Evolutionary conservation across 805 yeast genomes (phyloP).

Genomic region (Naumovozyma dairenensis): DNA sequence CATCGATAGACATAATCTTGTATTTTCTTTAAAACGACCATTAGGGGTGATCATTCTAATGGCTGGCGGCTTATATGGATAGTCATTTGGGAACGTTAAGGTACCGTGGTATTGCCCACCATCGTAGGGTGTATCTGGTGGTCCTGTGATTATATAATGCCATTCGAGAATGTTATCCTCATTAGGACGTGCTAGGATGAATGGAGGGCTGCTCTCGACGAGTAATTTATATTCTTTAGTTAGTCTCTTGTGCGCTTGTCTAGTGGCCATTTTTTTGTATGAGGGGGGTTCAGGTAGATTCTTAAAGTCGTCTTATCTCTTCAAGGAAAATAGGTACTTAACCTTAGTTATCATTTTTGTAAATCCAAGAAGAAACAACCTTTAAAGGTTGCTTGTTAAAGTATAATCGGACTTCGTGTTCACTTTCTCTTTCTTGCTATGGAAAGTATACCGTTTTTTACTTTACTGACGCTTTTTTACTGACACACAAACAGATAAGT

Average conservation of each 20-base stretch:
- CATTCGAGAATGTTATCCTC: conserved; percentile 81
- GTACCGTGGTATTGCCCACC: conserved; percentile 83
- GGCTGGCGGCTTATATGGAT: conserved; percentile 84
- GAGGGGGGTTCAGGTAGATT: too few relatives aligned
- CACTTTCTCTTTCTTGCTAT: too few relatives aligned
- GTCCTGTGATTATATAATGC: conserved; percentile 88
- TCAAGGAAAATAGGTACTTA: too few relatives aligned
- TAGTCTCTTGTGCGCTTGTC: conserved; percentile 38
- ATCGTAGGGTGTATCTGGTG: conserved; percentile 76
- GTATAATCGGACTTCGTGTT: too few relatives aligned
- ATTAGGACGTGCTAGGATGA: conserved; percentile 69
- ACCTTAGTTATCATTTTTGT: too few relatives aligned
- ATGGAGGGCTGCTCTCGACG: conserved; percentile 73
- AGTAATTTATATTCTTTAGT: conserved; percentile 73
- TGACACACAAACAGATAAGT: too few relatives aligned
- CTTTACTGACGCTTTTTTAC: too few relatives aligned
- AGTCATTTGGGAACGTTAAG: conserved; percentile 68
- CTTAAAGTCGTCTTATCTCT: too few relatives aligned
- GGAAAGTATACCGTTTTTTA: too few relatives aligned
- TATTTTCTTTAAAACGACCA: conserved; percentile 72
- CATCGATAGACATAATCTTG: conserved; percentile 75
- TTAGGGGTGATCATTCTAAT: conserved; percentile 82
- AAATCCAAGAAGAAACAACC: too few relatives aligned
- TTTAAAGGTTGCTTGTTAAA: too few relatives aligned
- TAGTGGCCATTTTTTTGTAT: conserved; percentile 31